phyloP scores from a whole-genome alignment of 805 yeast genomes.

The Saccharomyces mikatae region DNA sequence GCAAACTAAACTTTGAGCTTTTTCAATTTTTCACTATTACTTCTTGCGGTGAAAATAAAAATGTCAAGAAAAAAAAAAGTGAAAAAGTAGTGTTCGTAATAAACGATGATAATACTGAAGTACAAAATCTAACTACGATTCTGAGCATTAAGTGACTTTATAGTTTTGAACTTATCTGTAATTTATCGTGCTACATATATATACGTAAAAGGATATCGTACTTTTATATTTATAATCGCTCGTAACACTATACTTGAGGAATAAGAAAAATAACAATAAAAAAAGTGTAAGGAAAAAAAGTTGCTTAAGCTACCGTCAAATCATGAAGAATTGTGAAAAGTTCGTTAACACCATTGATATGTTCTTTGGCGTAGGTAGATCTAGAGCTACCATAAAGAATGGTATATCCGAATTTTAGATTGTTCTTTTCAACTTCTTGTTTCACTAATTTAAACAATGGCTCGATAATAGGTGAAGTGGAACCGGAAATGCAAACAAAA shows the following conservation, averaged over 20 bases:
- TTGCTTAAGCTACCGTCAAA: not conserved
- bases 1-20: not conserved
- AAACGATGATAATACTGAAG: conserved; percentile 1
- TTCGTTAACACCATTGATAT: conserved; percentile 63
- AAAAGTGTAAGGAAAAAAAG: not conserved
- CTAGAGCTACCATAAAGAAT: conserved; percentile 49
- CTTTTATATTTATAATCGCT: not conserved
- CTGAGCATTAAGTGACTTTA: not conserved
- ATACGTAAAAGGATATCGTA: not conserved
- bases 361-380: conserved; percentile 53
- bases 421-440: conserved; percentile 30
- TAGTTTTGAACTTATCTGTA: not conserved
- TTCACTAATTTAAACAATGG: conserved; percentile 51
- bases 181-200: not conserved
- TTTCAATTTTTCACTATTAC: not conserved
- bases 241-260: not conserved
- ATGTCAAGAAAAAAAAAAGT: not conserved
- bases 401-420: conserved; percentile 44
- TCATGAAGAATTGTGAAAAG: conserved; percentile 43
- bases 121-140: not conserved
- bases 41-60: not conserved
- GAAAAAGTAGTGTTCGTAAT: conserved; percentile 2
- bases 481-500: conserved; percentile 53
- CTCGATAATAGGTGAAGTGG: conserved; percentile 62
- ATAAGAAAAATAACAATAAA: not conserved